Base-by-base conservation (phyloP, 2,329 filamentous ascomycete genomes). In the Alternaria gaisen region DNA sequence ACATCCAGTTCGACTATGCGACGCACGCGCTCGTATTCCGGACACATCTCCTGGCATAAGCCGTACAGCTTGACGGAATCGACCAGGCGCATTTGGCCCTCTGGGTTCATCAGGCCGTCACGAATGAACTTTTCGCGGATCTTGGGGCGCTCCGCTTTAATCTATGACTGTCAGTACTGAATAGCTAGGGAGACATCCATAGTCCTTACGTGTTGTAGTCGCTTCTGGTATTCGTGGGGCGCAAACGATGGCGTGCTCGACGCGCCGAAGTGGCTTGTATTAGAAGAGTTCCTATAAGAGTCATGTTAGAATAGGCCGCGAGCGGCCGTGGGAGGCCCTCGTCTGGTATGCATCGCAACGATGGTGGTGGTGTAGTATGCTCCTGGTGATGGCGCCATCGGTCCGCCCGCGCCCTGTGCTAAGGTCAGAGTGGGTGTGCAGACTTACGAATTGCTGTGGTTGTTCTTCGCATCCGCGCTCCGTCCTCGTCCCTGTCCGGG, bases 1-100 rank as follows among this genome's bases (percentile, higher is more conserved):
- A 88, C 84, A 76, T 88, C 87, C 52, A 87, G 85, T 71, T 88
- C 85, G 44, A 86, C 83, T 50, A 88, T 87, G 40, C 88, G 83
- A 66, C 88, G 84, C 43, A 88, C 83, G 43, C 87, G 79, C 77
- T 90, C 88, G 59, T 82, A 88, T 64, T 89, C 86, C 3, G 88
- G 85, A 70, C 88, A 90, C 87, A 90, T 89, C 65, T 86, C 84
- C 40, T 82, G 83, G 74, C 88, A 90, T 52, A 84, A 86, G 52
- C 87, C 88, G 5, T 87, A 83, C 0, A 85, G 83, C 20, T 85
- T 88, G 68, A 90, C 88, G 28, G 87, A 87, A 63, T 89, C 83
- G 30, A 83, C 82, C 59, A 90, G 79, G 24, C 81, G 82, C 54
- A 85, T 86, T n/a, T 85, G 86, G 43, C 74, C 86, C 60, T 87